Percentiles rank a stretch among this genome's conserved stretches.
phyloP scores from a whole-genome alignment of 352 stramenopile species.

The Globisporangium paddicum region DNA sequence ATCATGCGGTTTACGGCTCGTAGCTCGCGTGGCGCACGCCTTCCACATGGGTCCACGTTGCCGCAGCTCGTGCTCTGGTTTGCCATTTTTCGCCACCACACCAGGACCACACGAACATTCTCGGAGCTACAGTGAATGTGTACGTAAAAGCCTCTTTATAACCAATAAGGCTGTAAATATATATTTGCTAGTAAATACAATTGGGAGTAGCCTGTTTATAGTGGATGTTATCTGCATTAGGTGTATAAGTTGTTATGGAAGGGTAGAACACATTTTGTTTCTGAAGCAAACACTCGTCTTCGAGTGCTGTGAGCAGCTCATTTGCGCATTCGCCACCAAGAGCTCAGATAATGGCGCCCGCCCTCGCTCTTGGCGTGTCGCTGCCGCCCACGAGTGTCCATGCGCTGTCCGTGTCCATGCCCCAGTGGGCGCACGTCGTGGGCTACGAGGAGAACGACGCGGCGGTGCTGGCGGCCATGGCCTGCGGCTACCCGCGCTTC shows the following conservation, averaged over 20 bases:
- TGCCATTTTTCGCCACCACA: not conserved
- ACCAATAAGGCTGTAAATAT: no score
- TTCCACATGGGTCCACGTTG: not conserved
- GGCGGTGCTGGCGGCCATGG: conserved; percentile 63
- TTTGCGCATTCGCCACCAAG: conserved; percentile 6
- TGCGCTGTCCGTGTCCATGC: conserved; percentile 82
- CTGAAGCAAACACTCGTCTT: no score
- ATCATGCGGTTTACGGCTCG: not conserved
- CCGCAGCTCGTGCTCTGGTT: not conserved
- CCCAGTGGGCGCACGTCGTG: conserved; percentile 80
- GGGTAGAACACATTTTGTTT: no score
- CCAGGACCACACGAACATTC: not conserved
- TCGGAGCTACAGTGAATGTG: not conserved
- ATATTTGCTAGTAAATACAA: no score
- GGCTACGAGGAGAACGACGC: conserved; percentile 87
- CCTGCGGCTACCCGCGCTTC: conserved; percentile 92
- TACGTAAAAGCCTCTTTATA: not conserved
- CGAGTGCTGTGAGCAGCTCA: conserved; percentile 1
- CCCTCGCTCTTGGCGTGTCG: conserved; percentile 57
- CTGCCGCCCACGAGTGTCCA: conserved; percentile 66
- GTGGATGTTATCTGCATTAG: no score
- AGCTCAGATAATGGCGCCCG: not conserved
- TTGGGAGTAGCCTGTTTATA: no score
- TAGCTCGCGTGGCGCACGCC: no score
- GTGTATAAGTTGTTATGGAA: no score